Evolutionary conservation across 306 rosid genomes (phyloP).

Genomic region (Prunus dulcis): DNA sequence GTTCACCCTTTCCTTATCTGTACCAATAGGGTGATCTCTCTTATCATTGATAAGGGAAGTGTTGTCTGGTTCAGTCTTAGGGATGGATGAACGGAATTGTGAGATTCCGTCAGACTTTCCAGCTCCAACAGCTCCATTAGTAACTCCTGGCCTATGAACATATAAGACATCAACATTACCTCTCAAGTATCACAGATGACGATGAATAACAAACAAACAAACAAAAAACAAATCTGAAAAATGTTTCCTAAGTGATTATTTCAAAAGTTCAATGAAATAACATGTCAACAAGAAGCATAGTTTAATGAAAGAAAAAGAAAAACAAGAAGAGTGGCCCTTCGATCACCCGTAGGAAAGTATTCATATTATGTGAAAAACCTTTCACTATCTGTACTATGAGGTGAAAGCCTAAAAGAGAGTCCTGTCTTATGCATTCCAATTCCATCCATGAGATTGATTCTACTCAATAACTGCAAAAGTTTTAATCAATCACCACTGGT

Average conservation of each 20-base stretch:
- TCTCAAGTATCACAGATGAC: conserved; percentile 16
- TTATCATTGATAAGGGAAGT: conserved; percentile 63
- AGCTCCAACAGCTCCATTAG: conserved; percentile 70
- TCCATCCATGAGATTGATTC: not conserved
- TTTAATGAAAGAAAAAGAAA: no score
- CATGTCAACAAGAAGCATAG: not conserved
- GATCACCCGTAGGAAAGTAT: not conserved
- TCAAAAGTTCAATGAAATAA: not conserved
- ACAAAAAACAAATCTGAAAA: not conserved
- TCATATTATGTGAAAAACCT: not conserved
- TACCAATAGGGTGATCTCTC: conserved; percentile 72
- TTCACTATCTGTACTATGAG: not conserved
- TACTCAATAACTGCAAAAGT: not conserved
- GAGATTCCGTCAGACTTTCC: conserved; percentile 76
- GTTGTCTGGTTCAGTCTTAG: conserved; percentile 73
- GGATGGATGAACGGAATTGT: conserved; percentile 74
- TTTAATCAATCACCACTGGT: not conserved
- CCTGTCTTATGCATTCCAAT: not conserved
- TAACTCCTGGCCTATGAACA: conserved; percentile 63
- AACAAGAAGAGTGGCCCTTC: not conserved
- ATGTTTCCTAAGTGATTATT: not conserved
- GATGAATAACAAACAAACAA: not conserved
- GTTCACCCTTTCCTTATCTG: conserved; percentile 82
- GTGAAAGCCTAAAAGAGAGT: not conserved
- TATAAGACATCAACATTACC: conserved; percentile 22